These are phyloP conservation scores for Talaromyces ruber DNA, from an alignment of 495 filamentous ascomycete species.

Conservation along the genomic window DNA sequence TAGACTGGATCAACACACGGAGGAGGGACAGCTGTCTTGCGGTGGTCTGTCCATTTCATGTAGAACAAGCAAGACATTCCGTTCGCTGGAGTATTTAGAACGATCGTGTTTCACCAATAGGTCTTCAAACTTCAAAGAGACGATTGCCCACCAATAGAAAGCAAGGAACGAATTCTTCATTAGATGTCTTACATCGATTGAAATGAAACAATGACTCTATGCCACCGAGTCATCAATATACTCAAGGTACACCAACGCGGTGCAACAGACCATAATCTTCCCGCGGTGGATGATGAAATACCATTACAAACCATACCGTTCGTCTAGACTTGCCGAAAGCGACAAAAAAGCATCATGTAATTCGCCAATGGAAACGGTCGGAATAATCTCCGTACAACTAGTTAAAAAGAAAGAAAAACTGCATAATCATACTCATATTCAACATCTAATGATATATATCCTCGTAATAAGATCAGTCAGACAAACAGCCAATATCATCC, in stretches of 20 bases:
- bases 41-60: neutral
- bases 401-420: no score
- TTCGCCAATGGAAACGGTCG: neutral
- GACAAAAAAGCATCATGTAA: neutral
- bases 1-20: neutral
- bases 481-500: neutral
- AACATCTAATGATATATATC: no score
- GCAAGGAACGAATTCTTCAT: neutral
- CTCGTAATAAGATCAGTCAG: neutral
- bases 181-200: neutral
- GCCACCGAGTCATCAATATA: neutral
- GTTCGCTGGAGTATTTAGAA: neutral
- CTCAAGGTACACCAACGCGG: neutral
- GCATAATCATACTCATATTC: no score
- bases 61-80: neutral
- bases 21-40: neutral
- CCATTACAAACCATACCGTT: neutral
- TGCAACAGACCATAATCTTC: neutral
- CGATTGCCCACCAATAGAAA: neutral
- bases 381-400: neutral
- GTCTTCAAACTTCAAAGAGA: neutral
- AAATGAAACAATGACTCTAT: neutral
- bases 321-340: neutral
- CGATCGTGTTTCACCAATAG: neutral
- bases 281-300: neutral